Evolutionary conservation across 2,329 filamentous ascomycete genomes (phyloP).

Genomic region (Achaetomium macrosporum): DNA sequence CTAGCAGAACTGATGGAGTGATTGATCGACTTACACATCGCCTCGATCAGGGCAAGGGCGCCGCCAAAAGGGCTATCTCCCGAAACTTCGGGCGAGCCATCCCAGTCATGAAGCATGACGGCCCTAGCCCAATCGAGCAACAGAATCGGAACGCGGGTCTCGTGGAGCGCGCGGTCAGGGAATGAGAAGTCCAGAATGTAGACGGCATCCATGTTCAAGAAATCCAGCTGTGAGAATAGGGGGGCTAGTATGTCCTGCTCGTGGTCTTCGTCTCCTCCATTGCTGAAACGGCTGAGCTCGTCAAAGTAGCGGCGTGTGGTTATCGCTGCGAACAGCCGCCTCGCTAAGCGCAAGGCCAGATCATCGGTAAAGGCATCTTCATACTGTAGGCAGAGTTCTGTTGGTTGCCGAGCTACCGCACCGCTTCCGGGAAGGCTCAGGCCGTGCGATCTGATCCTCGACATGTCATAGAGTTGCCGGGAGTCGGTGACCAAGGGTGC

Average conservation of each 20-base stretch:
- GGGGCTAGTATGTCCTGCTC: constrained; percentile 42
- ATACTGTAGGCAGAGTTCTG: constrained; percentile 51
- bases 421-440: constrained; percentile 43
- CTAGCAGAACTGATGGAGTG: neutral
- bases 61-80: constrained; percentile 69
- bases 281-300: constrained; percentile 36
- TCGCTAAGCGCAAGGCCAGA: constrained; percentile 53
- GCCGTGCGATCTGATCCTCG: constrained; percentile 52
- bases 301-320: constrained; percentile 47
- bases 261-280: constrained; percentile 27
- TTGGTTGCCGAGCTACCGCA: constrained; percentile 40
- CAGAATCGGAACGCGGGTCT: constrained; percentile 50
- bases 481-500: constrained; percentile 46
- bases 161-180: constrained; percentile 48
- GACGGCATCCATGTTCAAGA: constrained; percentile 40
- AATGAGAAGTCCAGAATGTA: constrained; percentile 45
- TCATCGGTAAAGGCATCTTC: constrained; percentile 59
- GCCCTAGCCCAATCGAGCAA: constrained; percentile 68
- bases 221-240: constrained; percentile 49
- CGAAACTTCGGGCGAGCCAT: constrained; percentile 64
- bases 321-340: constrained; percentile 53
- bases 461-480: constrained; percentile 51
- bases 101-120: constrained; percentile 74
- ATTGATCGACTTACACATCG: constrained; percentile 56
- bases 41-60: constrained; percentile 66